Evolutionary conservation across 139 green algal species (phyloP), one percentile per base, ranked within the genome.

Genomic region (Chlorella vulgaris): DNA sequence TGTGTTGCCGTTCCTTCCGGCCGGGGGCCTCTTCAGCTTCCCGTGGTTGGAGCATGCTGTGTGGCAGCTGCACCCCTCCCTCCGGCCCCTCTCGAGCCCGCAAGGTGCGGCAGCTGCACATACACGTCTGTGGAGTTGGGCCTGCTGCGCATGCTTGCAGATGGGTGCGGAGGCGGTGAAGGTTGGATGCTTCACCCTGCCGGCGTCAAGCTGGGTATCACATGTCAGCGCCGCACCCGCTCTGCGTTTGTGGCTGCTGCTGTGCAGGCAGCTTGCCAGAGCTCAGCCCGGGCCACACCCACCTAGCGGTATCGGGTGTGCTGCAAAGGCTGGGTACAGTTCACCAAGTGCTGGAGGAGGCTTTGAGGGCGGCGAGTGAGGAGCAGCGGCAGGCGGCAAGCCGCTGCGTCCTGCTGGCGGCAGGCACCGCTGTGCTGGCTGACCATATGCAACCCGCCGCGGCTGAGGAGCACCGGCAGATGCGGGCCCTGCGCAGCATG

Each of bases 301-400:
- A 29, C 58, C 22, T 10, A 7, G 58, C 58, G 15, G 58, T 29
- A 7, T 29, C 58, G 21, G 47, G 31, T 13, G 43, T 31, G 5
- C 47, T 78, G 71, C 33, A 33, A 2, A 29, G 19, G 1, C 53
- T 80, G 53, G 26, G 22, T 0, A 36, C 38, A 7, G 36, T 80
- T 36, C 53, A 68, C 28, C 51, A 80, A 1, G 53, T 55, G 3
- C 8, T 80, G 13, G 74, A 80, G 74, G 74, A 80, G n/a, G 55
- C 55, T 7, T 18, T 26, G 3, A 15, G 51, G 24, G 53, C 51
- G 31, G 7, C 33, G 26, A n/a, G 35, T 13, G 74, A 80, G 28
- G 53, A 4, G 55, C 35, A 51, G 28, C 74, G 74, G 21, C 36
- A 80, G 53, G 26, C 36, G 26, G 33, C 36, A 15, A 36, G 53